Percentiles rank a stretch among this genome's conserved stretches.
These are phyloP conservation scores for Ceratocystis albifundus DNA, from an alignment of 2,329 filamentous ascomycete species.

Conservation along the genomic window DNA sequence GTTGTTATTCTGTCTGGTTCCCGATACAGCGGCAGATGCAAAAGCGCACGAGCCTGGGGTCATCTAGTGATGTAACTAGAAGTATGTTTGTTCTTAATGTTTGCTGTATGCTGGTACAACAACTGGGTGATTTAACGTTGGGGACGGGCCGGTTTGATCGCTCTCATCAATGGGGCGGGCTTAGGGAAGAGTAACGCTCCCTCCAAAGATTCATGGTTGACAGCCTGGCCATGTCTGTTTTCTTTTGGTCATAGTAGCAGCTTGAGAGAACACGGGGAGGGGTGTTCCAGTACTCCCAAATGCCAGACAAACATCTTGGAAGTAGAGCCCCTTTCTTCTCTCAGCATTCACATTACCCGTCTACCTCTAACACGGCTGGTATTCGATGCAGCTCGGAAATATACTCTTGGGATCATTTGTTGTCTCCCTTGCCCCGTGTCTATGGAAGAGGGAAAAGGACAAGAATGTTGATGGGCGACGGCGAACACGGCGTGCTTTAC, in stretches of 20 bases:
- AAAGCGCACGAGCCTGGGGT: neutral
- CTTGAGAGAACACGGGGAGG: neutral
- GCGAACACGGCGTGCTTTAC: neutral
- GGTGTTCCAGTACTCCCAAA: no score
- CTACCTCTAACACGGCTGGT: conserved; percentile 12
- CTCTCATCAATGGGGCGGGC: no score
- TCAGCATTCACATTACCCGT: neutral
- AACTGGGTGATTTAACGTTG: neutral
- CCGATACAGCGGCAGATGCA: neutral
- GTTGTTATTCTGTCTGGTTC: neutral
- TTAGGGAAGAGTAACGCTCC: no score
- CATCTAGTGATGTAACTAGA: neutral
- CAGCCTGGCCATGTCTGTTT: neutral
- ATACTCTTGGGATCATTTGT: neutral
- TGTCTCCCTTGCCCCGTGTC: neutral
- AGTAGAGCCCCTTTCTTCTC: no score
- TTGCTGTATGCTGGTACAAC: neutral
- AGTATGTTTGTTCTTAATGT: no score
- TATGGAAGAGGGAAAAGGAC: neutral
- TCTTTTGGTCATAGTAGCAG: neutral
- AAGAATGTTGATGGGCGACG: neutral
- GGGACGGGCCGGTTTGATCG: conserved; percentile 7
- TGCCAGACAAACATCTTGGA: no score
- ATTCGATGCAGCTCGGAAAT: neutral
- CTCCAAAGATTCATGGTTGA: no score